Percentiles rank a stretch among this genome's conserved stretches.
Conservation (phyloP, 2,329 filamentous ascomycete species). For the Hymenotorrendiella dingleyae region DNA sequence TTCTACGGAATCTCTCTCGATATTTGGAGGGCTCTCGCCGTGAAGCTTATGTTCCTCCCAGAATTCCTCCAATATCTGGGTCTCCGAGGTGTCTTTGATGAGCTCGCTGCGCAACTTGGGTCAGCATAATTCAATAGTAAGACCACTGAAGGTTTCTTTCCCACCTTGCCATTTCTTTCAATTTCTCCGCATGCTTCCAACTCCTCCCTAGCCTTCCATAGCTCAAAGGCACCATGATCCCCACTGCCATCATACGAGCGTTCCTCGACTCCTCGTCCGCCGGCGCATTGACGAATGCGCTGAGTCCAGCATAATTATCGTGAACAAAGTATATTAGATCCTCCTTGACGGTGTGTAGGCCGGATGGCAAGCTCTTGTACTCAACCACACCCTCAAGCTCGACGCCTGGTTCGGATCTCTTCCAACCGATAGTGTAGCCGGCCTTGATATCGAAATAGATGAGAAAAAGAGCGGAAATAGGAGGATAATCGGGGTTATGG, state of each 20-base stretch:
- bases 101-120: constrained; percentile 41
- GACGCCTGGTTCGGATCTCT: constrained; percentile 63
- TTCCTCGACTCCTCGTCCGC: constrained; percentile 75
- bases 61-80: constrained; percentile 65
- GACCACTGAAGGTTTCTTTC: background rate
- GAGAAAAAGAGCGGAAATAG: constrained; percentile 75
- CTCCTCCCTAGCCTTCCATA: constrained; percentile 79
- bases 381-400: constrained; percentile 83
- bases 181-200: constrained; percentile 76
- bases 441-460: constrained; percentile 91
- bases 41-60: constrained; percentile 60
- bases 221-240: constrained; percentile 78
- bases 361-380: constrained; percentile 93
- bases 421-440: constrained; percentile 88
- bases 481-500: constrained; percentile 43
- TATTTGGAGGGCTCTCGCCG: constrained; percentile 10
- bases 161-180: constrained; percentile 71
- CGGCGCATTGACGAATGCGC: constrained; percentile 81
- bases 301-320: constrained; percentile 75
- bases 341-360: constrained; percentile 78
- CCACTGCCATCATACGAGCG: constrained; percentile 89
- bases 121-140: constrained; percentile 18
- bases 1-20: constrained; percentile 26
- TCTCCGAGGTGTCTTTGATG: constrained; percentile 58
- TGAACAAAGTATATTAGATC: constrained; percentile 96